These are phyloP conservation scores for Pseudotsuga menziesii DNA, from an alignment of 75 land plant genomes.

Conservation along the genomic window DNA sequence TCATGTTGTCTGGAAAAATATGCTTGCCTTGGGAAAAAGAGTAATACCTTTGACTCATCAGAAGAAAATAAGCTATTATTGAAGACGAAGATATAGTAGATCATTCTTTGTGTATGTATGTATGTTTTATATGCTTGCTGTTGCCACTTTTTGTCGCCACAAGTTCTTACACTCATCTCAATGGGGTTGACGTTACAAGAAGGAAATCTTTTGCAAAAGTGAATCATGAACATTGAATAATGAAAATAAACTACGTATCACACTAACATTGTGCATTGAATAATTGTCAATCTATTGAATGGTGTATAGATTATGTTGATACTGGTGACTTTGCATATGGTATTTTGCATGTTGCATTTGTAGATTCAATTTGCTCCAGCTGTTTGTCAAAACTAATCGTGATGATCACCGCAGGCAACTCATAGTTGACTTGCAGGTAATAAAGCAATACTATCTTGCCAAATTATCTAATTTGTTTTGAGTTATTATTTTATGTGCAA, in stretches of 20 bases:
- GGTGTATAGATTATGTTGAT: not conserved
- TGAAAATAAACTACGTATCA: not conserved
- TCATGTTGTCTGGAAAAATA: not conserved
- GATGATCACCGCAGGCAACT: conserved; percentile 56
- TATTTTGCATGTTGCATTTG: conserved; percentile 1
- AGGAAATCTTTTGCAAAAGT: not conserved
- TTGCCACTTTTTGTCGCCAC: not conserved
- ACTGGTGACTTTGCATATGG: conserved; percentile 1
- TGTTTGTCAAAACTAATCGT: conserved; percentile 43
- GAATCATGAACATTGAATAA: not conserved
- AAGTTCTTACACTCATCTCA: not conserved
- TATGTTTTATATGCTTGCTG: not conserved
- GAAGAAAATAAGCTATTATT: not conserved
- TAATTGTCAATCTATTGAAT: too few relatives aligned
- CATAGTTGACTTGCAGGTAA: conserved; percentile 87
- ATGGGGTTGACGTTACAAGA: not conserved
- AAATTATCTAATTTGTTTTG: not conserved
- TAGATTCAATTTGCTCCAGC: conserved; percentile 70
- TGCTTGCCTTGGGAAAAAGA: too few relatives aligned
- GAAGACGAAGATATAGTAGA: not conserved
- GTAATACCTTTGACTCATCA: not conserved
- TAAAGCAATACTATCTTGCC: not conserved
- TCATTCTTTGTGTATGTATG: not conserved
- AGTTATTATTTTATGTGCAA: not conserved
- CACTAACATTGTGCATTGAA: too few relatives aligned